These are phyloP conservation scores for Zalerion maritima DNA, from an alignment of 495 filamentous ascomycete species.

Conservation along the genomic window DNA sequence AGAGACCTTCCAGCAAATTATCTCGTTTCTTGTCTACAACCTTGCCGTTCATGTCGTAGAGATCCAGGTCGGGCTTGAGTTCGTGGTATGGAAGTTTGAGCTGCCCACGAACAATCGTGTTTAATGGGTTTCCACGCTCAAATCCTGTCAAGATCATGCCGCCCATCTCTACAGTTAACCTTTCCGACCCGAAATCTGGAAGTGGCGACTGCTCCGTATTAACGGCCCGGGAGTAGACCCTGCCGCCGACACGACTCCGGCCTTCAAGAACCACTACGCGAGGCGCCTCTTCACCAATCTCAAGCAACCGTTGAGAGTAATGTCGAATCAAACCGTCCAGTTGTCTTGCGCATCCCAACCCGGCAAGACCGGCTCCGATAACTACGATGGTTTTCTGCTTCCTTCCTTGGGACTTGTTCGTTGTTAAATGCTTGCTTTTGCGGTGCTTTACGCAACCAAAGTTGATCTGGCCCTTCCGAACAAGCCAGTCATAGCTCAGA, in stretches of 20 bases:
- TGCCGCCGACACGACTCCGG: slow-evolving; percentile 74
- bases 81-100: slow-evolving; percentile 75
- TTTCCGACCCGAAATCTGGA: slow-evolving; percentile 32
- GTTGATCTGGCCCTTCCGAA: slow-evolving; percentile 89
- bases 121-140: slow-evolving; percentile 85
- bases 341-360: slow-evolving; percentile 83
- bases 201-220: slow-evolving; percentile 21
- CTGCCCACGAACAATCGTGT: slow-evolving; percentile 80
- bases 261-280: slow-evolving; percentile 77
- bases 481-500: slow-evolving; percentile 84
- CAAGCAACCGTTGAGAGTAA: slow-evolving; percentile 48
- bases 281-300: slow-evolving; percentile 48
- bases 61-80: slow-evolving; percentile 68
- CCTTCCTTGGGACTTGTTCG: slow-evolving; percentile 28
- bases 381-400: slow-evolving; percentile 62
- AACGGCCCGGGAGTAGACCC: slow-evolving; percentile 85
- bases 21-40: slow-evolving; percentile 70
- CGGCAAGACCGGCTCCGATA: slow-evolving; percentile 88
- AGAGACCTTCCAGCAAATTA: slow-evolving; percentile 70
- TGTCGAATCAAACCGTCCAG: slow-evolving; percentile 72
- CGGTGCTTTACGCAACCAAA: slow-evolving; percentile 67
- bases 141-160: slow-evolving; percentile 97
- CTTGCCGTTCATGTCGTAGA: slow-evolving; percentile 79
- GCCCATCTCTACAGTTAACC: slow-evolving; percentile 87
- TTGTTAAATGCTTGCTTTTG: too few species aligned